These are phyloP conservation scores for Cladosporium sphaerospermum DNA, from an alignment of 2,329 filamentous ascomycete species.

Conservation along the genomic window DNA sequence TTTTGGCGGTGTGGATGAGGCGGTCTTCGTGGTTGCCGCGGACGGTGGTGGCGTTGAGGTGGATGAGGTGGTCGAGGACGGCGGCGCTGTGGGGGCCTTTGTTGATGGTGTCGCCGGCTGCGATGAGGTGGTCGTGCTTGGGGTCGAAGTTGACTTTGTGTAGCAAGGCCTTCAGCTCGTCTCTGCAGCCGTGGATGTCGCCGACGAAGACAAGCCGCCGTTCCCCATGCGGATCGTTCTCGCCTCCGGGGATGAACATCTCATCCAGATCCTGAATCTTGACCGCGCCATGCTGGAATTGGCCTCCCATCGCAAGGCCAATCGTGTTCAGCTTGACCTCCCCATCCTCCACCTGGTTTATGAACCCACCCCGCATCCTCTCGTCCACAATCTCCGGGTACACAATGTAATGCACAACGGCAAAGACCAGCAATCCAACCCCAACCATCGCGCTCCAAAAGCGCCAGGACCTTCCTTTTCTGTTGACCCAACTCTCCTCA, in stretches of 20 bases:
- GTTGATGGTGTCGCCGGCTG: constrained; percentile 72
- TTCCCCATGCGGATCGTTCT: constrained; percentile 30
- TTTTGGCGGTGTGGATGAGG: constrained; percentile 52
- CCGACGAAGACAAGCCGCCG: constrained; percentile 74
- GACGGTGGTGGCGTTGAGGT: constrained; percentile 70
- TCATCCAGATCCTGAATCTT: constrained; percentile 44
- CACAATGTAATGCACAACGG: background rate
- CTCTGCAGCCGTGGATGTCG: constrained; percentile 84
- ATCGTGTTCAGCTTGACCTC: constrained; percentile 17
- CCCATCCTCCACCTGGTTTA: constrained; percentile 1
- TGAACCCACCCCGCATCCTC: constrained; percentile 5
- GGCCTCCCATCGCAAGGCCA: constrained; percentile 24
- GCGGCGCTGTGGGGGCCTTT: constrained; percentile 80
- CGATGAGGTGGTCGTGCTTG: constrained; percentile 64
- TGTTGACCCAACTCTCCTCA: background rate
- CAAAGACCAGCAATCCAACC: background rate
- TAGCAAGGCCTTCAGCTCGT: constrained; percentile 58
- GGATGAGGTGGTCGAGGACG: constrained; percentile 69
- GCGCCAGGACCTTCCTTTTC: background rate
- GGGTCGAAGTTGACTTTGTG: constrained; percentile 58
- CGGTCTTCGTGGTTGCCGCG: constrained; percentile 91
- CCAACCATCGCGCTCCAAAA: background rate
- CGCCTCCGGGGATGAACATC: constrained; percentile 27
- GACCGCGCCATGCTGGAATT: constrained; percentile 14
- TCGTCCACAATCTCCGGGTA: constrained; percentile 5